Evolutionary conservation across 106 monocot species (phyloP), one percentile per base, ranked within the genome.

Genomic region (Dendrobium chrysotoxum): DNA sequence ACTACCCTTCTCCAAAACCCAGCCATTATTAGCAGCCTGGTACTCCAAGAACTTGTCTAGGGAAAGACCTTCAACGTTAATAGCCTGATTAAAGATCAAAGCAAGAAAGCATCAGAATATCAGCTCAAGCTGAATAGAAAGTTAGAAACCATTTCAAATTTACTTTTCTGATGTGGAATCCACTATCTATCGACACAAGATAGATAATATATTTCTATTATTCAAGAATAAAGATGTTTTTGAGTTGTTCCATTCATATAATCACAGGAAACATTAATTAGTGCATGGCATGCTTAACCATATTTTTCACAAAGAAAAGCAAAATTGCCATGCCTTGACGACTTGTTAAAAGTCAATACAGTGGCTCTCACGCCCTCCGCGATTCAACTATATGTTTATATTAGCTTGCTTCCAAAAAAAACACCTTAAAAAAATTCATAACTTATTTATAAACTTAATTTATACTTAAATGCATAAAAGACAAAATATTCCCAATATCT

Each of bases 21-120:
- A 98, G 15, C 95, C 95, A 65, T 84, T 84, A 79, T 99, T 99
- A 5, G 88, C 91, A 16, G 87, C 89, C 72, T 99, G 92, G 86
- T 88, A 85, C 71, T 99, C 98, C 77, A 99, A 53, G 39, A 95
- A 95, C 81, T 90, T 92, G 86, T 99, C 95, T 44, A 99, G 83
- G 5, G 92, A 81, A 67, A 80, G 80, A 38, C 95, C 98, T 88
- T 99, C 95, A 17, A 91, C 77, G 82, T 99, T 99, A 76, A 99
- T 85, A 7, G 91, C 88, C 98, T 98, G 85, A n/a, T 23, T n/a
- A 3, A 45, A 18, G 40, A 40, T 35, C 21, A 30, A 72, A 81
- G 28, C 41, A 20, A 80, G 78, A 46, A 47, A 44, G 28, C 0
- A 30, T 11, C 28, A 67, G 7, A 28, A 5, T 8, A 67, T 67